Evolutionary conservation across 805 yeast genomes (phyloP).

Genomic region (Metschnikowia amazonensis): DNA sequence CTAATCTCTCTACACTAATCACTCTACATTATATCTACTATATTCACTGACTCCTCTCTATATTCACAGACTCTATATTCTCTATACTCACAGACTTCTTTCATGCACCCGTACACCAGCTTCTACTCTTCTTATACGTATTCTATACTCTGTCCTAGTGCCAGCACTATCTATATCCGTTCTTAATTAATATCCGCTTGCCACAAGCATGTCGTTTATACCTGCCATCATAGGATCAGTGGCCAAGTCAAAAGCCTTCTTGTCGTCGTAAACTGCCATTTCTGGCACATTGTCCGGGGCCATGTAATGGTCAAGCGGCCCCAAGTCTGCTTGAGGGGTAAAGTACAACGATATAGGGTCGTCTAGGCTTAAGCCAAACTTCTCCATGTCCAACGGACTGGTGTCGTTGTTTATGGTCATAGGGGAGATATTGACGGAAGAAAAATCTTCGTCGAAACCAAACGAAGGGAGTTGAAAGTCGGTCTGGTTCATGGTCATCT

Average conservation of each 20-base stretch:
- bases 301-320: background rate
- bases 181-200: slow-evolving; percentile 1
- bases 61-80: no score
- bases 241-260: slow-evolving; percentile 11
- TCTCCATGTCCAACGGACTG: slow-evolving; percentile 3
- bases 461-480: slow-evolving; percentile 2
- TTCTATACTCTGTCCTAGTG: background rate
- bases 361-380: background rate
- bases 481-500: background rate
- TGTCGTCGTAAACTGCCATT: slow-evolving; percentile 6
- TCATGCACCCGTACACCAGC: no score
- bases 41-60: no score
- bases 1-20: no score
- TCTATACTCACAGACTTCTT: no score
- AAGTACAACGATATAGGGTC: slow-evolving; percentile 4
- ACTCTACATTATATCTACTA: no score
- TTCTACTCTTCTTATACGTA: no score
- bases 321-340: background rate
- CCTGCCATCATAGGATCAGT: slow-evolving; percentile 4
- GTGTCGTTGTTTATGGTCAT: slow-evolving; percentile 6
- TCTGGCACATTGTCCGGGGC: slow-evolving; percentile 5
- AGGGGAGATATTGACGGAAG: slow-evolving; percentile 5
- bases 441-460: slow-evolving; percentile 3
- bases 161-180: slow-evolving; percentile 3
- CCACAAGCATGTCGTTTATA: slow-evolving; percentile 11